Evolutionary conservation across 768 basidiomycete species (phyloP), one percentile per base, ranked within the genome.

Genomic region (Infundibulicybe gibba): DNA sequence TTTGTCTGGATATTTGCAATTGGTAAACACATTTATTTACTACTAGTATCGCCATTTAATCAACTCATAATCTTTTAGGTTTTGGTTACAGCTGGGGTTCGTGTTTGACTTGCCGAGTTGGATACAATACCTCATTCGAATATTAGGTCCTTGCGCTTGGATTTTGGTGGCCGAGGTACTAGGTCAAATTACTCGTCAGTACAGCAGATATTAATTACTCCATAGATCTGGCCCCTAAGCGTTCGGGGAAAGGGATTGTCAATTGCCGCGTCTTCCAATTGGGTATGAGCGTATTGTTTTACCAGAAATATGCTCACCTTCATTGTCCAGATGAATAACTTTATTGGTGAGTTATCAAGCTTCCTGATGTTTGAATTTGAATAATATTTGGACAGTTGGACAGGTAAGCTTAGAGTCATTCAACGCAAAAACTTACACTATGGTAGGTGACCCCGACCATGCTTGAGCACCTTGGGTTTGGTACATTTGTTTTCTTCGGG

Each of bases 401-500:
- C 70, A 80, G 60, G 79, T 66, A 50, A 49, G 53, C 17, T 43
- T 12, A 38, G 12, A 37, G 6, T 32, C 14, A 13, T 14, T 17
- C 9, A 12, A 43, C 32, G 17, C 19, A 21, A 20, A 3, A 34
- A 34, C 12, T 15, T 6, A 5, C 20, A 6, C 16, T 38, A 25
- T 12, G 47, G 45, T 47, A 74, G 64, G 76, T 87, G 10, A 90
- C 87, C 5, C 87, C 87, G 2, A 74, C 80, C 1, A 88, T 88
- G 86, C 63, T 85, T 48, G 54, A 64, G n/a, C 70, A 83, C 43
- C 69, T 87, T 32, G 66, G 75, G 16, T 88, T 78, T 58, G 84
- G 83, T 10, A 88, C 87, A 1, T 89, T 89, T 57, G 71, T 90
- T 37, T 84, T 88, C 69, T 89, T 88, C 60, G 85, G 85, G 38